Evolutionary conservation across 2,329 filamentous ascomycete genomes (phyloP).

Genomic region (Niveomyces coronatus): DNA sequence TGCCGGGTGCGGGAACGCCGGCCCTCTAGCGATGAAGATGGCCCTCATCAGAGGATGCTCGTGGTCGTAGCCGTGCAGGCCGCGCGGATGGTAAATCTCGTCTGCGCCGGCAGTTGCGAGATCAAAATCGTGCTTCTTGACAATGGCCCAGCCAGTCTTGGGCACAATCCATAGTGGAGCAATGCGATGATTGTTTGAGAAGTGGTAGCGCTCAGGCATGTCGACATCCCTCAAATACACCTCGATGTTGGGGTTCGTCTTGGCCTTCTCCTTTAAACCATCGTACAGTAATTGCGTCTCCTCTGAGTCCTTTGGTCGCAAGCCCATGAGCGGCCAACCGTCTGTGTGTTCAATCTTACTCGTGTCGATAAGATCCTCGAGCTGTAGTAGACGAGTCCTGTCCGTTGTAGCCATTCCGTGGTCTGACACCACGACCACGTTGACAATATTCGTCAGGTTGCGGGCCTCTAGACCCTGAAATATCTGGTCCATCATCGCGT

Average conservation of each 20-base stretch:
- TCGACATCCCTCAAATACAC: constrained; percentile 78
- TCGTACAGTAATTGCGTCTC: constrained; percentile 61
- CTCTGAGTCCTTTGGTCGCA: constrained; percentile 63
- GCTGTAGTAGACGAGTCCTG: constrained; percentile 66
- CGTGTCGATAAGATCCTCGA: constrained; percentile 80
- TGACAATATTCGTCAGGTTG: constrained; percentile 83
- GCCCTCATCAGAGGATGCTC: constrained; percentile 92
- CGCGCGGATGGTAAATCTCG: constrained; percentile 64
- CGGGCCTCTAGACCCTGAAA: constrained; percentile 67
- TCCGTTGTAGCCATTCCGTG: constrained; percentile 97
- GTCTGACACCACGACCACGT: constrained; percentile 91
- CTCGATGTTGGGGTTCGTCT: constrained; percentile 60
- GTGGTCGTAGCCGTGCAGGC: constrained; percentile 91
- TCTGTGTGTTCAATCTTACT: constrained; percentile 72
- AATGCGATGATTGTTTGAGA: constrained; percentile 77
- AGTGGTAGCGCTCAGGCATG: constrained; percentile 92
- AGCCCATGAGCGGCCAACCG: constrained; percentile 86
- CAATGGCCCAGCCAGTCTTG: constrained; percentile 85
- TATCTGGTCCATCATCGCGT: constrained; percentile 69
- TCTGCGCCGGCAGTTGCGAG: constrained; percentile 53
- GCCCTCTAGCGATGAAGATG: constrained; percentile 85
- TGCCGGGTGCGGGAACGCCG: constrained; percentile 77
- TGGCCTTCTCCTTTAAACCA: constrained; percentile 43
- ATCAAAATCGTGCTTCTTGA: constrained; percentile 69
- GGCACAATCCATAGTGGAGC: constrained; percentile 93